These are phyloP conservation scores for Rhodamnia argentea DNA, from an alignment of 345 rosid species.

Conservation along the genomic window DNA sequence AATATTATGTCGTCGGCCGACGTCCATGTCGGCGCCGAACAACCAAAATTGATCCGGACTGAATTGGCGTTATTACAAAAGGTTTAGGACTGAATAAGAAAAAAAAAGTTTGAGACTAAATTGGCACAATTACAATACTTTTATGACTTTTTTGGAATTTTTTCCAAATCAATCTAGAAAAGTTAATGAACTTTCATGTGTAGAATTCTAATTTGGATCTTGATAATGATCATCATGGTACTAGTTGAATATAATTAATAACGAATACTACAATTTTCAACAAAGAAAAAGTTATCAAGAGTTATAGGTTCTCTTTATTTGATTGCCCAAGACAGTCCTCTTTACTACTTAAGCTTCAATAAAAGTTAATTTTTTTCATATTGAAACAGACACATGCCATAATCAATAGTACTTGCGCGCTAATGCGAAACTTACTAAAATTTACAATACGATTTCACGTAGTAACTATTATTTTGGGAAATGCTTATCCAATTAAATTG, in stretches of 20 bases:
- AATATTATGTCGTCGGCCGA: no score
- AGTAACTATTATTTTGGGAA: neutral
- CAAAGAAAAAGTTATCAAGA: neutral
- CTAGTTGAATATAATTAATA: neutral
- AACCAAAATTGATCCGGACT: no score
- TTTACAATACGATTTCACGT: neutral
- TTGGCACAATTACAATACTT: no score
- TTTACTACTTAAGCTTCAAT: no score
- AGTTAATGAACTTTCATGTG: neutral
- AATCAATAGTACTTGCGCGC: neutral
- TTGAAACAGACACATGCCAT: neutral
- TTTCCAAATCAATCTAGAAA: neutral
- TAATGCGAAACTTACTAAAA: neutral
- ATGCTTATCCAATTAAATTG: neutral
- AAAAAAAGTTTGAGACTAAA: no score
- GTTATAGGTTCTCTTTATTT: neutral
- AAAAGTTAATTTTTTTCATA: neutral
- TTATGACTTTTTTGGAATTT: no score
- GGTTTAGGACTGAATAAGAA: no score
- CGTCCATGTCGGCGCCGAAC: no score
- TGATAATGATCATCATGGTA: neutral
- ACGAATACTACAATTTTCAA: neutral
- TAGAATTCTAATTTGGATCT: neutral
- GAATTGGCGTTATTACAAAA: no score
- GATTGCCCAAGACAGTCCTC: neutral